Conservation (phyloP, 2,329 filamentous ascomycete species). For the Diaporthe sp. region DNA sequence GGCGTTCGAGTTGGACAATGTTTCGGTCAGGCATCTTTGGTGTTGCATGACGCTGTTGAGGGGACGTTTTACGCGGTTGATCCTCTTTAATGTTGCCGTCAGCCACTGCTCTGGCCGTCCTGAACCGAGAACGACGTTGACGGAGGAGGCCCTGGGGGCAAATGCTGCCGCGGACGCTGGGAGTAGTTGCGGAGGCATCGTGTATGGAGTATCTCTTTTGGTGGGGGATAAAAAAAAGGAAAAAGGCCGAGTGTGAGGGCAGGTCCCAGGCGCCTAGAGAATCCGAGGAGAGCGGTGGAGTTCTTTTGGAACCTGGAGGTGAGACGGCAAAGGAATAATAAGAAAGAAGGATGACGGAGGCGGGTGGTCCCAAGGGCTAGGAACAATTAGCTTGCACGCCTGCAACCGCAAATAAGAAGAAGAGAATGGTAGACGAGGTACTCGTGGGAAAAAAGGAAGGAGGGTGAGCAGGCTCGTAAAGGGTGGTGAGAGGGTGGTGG, state of each 20-base stretch:
- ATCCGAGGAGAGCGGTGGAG: conserved; percentile 46
- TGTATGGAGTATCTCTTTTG: conserved; percentile 30
- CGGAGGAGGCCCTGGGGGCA: conserved; percentile 87
- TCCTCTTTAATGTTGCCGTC: conserved; percentile 94
- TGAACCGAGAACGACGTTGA: conserved; percentile 92
- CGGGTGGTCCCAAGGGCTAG: conserved; percentile 65
- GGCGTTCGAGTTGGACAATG: conserved; percentile 86
- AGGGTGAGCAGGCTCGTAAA: conserved; percentile 57
- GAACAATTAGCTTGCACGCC: conserved; percentile 68
- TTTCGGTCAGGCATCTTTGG: conserved; percentile 94
- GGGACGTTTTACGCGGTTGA: conserved; percentile 95
- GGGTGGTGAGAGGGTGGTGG: conserved; percentile 57
- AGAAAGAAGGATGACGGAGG: conserved; percentile 57
- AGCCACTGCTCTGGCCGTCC: conserved; percentile 93
- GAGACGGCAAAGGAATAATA: conserved; percentile 49
- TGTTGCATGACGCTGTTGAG: conserved; percentile 97
- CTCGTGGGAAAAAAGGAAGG: conserved; percentile 65
- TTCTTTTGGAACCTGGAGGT: conserved; percentile 47
- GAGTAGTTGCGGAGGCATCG: conserved; percentile 91
- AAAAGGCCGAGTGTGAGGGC: conserved; percentile 31
- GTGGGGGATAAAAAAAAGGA: conserved; percentile 26
- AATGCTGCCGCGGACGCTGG: conserved; percentile 97
- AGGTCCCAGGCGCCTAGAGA: conserved; percentile 29
- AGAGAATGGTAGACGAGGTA: conserved; percentile 68
- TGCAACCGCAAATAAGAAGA: conserved; percentile 67